Conservation (phyloP, 208 protist species). For the Naegleria lovaniensis region DNA sequence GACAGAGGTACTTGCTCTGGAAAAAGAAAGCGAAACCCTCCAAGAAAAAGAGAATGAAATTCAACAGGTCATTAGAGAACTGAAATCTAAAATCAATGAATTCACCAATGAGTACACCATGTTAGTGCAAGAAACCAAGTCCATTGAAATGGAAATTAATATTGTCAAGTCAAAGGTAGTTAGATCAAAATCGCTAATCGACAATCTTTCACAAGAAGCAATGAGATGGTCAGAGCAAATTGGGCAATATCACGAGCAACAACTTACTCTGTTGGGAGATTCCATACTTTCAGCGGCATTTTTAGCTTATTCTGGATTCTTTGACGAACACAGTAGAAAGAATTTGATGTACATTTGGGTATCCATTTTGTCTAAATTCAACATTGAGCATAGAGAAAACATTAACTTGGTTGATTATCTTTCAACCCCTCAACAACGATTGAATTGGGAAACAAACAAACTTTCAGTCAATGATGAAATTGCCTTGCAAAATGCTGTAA, state of each 20-base stretch:
- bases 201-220: constrained; percentile 80
- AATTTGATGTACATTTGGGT: constrained; percentile 75
- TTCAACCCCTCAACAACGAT: constrained; percentile 71
- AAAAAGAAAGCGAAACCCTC: constrained; percentile 58
- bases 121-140: constrained; percentile 79
- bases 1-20: constrained; percentile 76
- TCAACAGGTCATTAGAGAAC: constrained; percentile 57
- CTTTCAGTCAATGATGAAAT: constrained; percentile 88
- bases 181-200: constrained; percentile 78
- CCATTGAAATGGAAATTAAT: constrained; percentile 75
- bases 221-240: constrained; percentile 84
- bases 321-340: constrained; percentile 85
- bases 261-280: constrained; percentile 87
- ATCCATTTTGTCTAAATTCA: constrained; percentile 51
- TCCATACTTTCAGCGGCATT: constrained; percentile 86
- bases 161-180: constrained; percentile 75
- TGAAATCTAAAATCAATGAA: constrained; percentile 70
- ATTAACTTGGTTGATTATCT: constrained; percentile 84
- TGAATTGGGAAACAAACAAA: constrained; percentile 82
- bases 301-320: constrained; percentile 95
- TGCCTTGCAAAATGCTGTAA: constrained; percentile 95
- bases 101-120: constrained; percentile 88
- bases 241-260: constrained; percentile 68
- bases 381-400: constrained; percentile 66
- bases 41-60: constrained; percentile 44